Conservation (phyloP, 441 rosid genomes). For the Hura crepitans region DNA sequence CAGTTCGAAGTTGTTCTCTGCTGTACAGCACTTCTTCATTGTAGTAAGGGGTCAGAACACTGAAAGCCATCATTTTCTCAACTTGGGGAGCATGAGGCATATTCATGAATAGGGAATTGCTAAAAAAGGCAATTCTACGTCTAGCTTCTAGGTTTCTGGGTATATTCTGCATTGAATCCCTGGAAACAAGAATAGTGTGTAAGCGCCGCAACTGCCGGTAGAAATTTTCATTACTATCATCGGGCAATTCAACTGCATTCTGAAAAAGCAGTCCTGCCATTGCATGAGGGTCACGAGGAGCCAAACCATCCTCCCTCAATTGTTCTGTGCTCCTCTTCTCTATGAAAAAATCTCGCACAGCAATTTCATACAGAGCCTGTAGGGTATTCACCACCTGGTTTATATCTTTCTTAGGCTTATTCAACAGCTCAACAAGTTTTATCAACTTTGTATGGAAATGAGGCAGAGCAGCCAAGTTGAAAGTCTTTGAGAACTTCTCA, state of each 20-base stretch:
- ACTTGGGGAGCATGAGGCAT: constrained; percentile 96
- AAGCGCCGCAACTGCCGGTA: constrained; percentile 75
- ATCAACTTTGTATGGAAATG: constrained; percentile 56
- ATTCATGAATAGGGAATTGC: constrained; percentile 91
- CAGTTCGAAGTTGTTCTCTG: constrained; percentile 74
- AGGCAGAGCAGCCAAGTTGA: constrained; percentile 60
- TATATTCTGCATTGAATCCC: constrained; percentile 72
- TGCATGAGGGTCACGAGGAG: constrained; percentile 61
- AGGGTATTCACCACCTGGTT: constrained; percentile 66
- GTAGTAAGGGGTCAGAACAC: constrained; percentile 85
- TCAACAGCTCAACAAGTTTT: constrained; percentile 54
- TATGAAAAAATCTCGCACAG: constrained; percentile 58
- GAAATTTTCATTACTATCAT: constrained; percentile 55
- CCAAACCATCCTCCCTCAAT: constrained; percentile 61
- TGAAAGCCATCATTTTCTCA: constrained; percentile 93
- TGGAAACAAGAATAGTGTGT: constrained; percentile 70
- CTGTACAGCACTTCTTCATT: constrained; percentile 79
- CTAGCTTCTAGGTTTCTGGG: constrained; percentile 89
- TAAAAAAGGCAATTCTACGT: constrained; percentile 84
- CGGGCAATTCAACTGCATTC: constrained; percentile 62
- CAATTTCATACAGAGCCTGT: constrained; percentile 78
- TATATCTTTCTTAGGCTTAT: constrained; percentile 46
- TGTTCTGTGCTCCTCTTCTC: constrained; percentile 53
- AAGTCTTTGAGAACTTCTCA: constrained; percentile 71
- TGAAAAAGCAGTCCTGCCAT: constrained; percentile 56